These are phyloP conservation scores for Cucumis melo DNA, from an alignment of 306 rosid genomes.

Conservation along the genomic window DNA sequence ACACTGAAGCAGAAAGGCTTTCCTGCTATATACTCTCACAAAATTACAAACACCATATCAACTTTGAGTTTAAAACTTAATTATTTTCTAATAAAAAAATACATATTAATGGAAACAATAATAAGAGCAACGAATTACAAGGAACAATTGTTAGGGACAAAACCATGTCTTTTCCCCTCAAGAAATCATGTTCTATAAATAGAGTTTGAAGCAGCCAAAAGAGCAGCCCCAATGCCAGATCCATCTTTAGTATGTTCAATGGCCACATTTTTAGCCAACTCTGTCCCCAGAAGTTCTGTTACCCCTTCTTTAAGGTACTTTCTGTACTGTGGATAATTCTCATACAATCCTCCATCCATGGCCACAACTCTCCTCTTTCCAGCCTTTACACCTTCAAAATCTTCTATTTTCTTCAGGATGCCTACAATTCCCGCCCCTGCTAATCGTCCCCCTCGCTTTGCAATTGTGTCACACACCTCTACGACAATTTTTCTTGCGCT, in stretches of 20 bases:
- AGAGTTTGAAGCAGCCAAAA: conserved; percentile 89
- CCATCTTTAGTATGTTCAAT: conserved; percentile 78
- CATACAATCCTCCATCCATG: conserved; percentile 85
- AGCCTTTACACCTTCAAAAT: conserved; percentile 36
- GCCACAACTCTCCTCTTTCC: conserved; percentile 89
- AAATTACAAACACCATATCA: too few species aligned
- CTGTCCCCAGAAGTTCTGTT: conserved; percentile 48
- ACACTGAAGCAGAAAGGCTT: too few species aligned
- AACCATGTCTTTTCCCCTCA: background rate
- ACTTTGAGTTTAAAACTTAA: background rate
- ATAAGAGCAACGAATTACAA: background rate
- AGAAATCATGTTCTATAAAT: conserved; percentile 29
- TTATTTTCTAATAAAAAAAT: background rate
- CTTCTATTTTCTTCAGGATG: conserved; percentile 75
- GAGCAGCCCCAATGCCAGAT: conserved; percentile 91
- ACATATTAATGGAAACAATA: background rate
- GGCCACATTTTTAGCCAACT: conserved; percentile 39
- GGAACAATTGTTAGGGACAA: background rate
- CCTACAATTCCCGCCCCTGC: conserved; percentile 97
- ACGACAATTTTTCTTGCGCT: conserved; percentile 51
- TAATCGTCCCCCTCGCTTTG: conserved; percentile 77
- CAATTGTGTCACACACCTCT: conserved; percentile 77
- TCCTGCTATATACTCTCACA: too few species aligned
- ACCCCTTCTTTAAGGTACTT: conserved; percentile 46
- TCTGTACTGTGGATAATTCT: conserved; percentile 72